Percentiles rank a stretch among this genome's conserved stretches.
These are phyloP conservation scores for Suzukiozyma palmioleophila DNA, from an alignment of 1,139 yeast species.

Conservation along the genomic window DNA sequence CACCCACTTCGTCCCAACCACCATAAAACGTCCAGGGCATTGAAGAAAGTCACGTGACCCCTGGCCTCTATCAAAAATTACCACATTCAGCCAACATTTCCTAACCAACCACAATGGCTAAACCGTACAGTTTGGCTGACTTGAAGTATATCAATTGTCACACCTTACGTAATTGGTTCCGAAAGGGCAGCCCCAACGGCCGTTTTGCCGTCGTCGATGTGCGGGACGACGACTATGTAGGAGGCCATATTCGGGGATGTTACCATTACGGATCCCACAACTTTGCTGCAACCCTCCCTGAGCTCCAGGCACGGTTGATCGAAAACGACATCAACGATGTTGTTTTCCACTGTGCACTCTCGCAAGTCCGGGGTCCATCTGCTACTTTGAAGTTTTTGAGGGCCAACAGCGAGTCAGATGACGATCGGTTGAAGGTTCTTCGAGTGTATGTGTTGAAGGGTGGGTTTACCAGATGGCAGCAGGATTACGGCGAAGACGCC, in stretches of 20 bases:
- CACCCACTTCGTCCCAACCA: too few relatives aligned
- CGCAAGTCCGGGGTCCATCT: conserved; percentile 88
- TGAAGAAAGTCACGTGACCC: too few relatives aligned
- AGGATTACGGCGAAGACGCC: conserved; percentile 61
- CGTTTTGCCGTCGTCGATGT: conserved; percentile 78
- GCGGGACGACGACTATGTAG: conserved; percentile 67
- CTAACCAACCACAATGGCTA: conserved; percentile 14
- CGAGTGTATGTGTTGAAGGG: conserved; percentile 73
- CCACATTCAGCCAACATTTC: too few relatives aligned
- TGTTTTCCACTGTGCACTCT: conserved; percentile 85
- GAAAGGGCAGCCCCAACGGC: conserved; percentile 28
- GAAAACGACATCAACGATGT: conserved; percentile 44
- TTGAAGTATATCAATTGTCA: conserved; percentile 43
- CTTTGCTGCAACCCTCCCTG: conserved; percentile 39
- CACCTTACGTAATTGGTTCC: conserved; percentile 44
- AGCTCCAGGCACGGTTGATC: conserved; percentile 34
- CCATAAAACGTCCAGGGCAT: too few relatives aligned
- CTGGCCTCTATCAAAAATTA: too few relatives aligned
- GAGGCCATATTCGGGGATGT: conserved; percentile 67
- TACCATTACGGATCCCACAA: conserved; percentile 58
- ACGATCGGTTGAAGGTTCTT: conserved; percentile 17
- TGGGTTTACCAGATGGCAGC: conserved; percentile 85
- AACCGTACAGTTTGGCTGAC: conserved; percentile 22
- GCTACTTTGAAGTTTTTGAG: conserved; percentile 69
- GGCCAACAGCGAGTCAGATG: conserved; percentile 35